Percentiles rank a stretch among this genome's conserved stretches.
phyloP scores from a whole-genome alignment of 1,284 basidiomycete species.

The Microbotryum violaceum region DNA sequence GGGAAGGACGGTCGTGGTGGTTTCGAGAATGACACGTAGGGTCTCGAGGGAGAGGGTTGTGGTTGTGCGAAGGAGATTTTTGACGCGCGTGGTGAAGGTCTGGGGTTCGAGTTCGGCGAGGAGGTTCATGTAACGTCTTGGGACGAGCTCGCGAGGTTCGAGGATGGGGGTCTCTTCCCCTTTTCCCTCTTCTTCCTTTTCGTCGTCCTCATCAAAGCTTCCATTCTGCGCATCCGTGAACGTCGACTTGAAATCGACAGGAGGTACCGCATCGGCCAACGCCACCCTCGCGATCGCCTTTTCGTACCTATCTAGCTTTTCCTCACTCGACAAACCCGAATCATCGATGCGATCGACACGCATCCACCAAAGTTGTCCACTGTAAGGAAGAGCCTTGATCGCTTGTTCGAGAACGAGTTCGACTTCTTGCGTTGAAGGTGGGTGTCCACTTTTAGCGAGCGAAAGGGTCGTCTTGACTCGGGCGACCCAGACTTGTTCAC shows the following conservation, averaged over 20 bases:
- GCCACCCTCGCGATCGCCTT: constrained; percentile 13
- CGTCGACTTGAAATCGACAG: constrained; percentile 12
- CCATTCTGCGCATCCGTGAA: background rate
- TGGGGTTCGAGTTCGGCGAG: constrained; percentile 3
- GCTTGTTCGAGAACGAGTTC: constrained; percentile 3
- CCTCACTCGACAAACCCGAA: background rate
- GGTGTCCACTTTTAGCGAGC: background rate
- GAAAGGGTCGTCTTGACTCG: constrained; percentile 13
- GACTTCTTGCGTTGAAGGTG: background rate
- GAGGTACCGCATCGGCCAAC: constrained; percentile 23
- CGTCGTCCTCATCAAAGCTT: background rate
- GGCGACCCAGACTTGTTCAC: constrained; percentile 26
- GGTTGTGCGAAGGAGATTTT: background rate
- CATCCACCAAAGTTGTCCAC: constrained; percentile 24
- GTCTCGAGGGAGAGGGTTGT: background rate
- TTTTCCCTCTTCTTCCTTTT: too few relatives aligned
- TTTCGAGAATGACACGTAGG: background rate
- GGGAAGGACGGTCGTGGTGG: background rate
- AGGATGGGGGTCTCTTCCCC: background rate
- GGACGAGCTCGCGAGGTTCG: constrained; percentile 22
- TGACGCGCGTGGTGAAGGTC: background rate
- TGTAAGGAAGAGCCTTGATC: constrained; percentile 14
- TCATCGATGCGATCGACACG: constrained; percentile 1
- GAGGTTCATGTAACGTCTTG: constrained; percentile 20
- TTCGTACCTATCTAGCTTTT: constrained; percentile 17